These are phyloP conservation scores for Aspergillus panamensis DNA, from an alignment of 495 filamentous ascomycete species.

Conservation along the genomic window DNA sequence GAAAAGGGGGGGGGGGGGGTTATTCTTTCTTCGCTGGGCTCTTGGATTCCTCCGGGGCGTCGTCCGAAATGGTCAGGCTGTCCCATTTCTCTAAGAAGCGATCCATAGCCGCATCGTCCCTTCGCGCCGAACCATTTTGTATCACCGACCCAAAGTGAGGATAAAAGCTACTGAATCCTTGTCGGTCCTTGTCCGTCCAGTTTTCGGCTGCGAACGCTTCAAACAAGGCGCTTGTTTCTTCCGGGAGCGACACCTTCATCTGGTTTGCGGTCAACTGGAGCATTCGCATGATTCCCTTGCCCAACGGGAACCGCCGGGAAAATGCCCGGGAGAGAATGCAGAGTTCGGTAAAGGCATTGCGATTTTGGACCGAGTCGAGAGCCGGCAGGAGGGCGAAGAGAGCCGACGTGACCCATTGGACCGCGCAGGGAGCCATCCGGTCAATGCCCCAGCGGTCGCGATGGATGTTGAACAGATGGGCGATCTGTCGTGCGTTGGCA, in stretches of 20 bases:
- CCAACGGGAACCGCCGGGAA: conserved; percentile 29
- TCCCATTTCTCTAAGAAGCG: conserved; percentile 32
- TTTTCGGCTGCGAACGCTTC: conserved; percentile 25
- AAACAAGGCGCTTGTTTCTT: conserved; percentile 31
- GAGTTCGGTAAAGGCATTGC: conserved; percentile 30
- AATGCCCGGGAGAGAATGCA: conserved; percentile 25
- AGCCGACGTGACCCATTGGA: conserved; percentile 33
- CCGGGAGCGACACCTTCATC: conserved; percentile 25
- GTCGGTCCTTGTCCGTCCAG: conserved; percentile 25
- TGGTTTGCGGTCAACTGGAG: conserved; percentile 32
- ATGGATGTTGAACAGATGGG: conserved; percentile 23
- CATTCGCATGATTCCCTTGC: conserved; percentile 34
- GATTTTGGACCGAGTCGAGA: conserved; percentile 24
- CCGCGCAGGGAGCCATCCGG: conserved; percentile 25
- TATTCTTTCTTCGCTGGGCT: background rate
- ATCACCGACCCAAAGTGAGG: conserved; percentile 27
- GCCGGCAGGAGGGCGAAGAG: conserved; percentile 31
- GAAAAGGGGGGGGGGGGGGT: no score
- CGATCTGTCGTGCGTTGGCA: conserved; percentile 22
- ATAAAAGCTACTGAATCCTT: conserved; percentile 33
- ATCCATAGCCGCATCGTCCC: conserved; percentile 23
- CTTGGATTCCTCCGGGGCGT: background rate
- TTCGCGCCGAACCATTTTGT: conserved; percentile 7
- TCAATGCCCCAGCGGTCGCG: conserved; percentile 31
- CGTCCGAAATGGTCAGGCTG: conserved; percentile 17